These are phyloP conservation scores for Populus ilicifolia DNA, from an alignment of 345 rosid species.

Conservation along the genomic window DNA sequence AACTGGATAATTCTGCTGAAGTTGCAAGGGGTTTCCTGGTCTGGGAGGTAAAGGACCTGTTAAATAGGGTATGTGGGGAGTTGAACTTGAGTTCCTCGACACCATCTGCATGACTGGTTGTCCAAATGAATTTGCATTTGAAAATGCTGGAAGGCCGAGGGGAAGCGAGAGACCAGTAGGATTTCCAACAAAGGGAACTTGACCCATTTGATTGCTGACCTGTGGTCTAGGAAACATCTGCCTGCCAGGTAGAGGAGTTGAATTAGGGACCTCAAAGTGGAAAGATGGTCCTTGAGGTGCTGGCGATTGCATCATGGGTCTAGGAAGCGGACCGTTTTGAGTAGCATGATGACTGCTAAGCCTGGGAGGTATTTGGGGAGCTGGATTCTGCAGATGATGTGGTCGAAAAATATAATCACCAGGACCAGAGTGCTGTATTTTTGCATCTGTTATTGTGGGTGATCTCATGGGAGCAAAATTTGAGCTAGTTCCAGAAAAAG, in stretches of 20 bases:
- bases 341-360: constrained; percentile 32
- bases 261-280: constrained; percentile 25
- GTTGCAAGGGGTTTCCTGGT: constrained; percentile 42
- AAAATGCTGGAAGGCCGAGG: constrained; percentile 42
- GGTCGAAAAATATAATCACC: constrained; percentile 63
- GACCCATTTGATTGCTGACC: constrained; percentile 46
- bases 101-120: constrained; percentile 36
- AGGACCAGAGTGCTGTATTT: constrained; percentile 37
- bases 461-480: constrained; percentile 42
- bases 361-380: constrained; percentile 39
- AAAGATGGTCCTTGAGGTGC: constrained; percentile 38
- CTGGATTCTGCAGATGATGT: constrained; percentile 35
- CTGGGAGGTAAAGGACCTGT: constrained; percentile 49
- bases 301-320: constrained; percentile 28
- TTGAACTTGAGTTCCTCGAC: constrained; percentile 40
- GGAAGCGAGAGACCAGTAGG: constrained; percentile 26
- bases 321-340: constrained; percentile 28
- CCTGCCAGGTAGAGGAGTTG: constrained; percentile 39
- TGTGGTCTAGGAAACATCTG: constrained; percentile 47
- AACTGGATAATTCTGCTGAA: constrained; percentile 35
- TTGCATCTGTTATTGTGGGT: constrained; percentile 26
- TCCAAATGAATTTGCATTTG: constrained; percentile 31
- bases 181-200: constrained; percentile 23
- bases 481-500: constrained; percentile 27
- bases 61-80: constrained; percentile 33